Percentiles rank a stretch among this genome's conserved stretches.
These are phyloP conservation scores for Vinca major DNA, from an alignment of 305 asterid genomes.

Conservation along the genomic window DNA sequence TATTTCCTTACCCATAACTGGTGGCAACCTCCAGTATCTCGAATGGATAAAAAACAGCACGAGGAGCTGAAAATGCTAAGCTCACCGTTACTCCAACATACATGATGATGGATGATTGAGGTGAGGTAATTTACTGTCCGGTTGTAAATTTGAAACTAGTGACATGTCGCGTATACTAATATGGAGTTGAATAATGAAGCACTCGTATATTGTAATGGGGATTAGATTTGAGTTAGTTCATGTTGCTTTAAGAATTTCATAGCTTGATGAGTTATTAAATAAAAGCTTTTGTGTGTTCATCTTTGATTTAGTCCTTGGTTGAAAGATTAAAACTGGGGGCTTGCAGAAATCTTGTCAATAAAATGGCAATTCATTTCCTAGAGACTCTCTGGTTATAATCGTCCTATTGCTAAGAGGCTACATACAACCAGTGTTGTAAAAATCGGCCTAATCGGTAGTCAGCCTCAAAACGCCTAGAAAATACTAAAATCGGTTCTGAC, in stretches of 20 bases:
- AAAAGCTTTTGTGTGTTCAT: too few species aligned
- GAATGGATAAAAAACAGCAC: conserved; percentile 90
- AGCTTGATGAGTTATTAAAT: neutral
- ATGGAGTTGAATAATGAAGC: neutral
- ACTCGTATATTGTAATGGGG: neutral
- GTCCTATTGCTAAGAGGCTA: too few species aligned
- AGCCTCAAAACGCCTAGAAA: too few species aligned
- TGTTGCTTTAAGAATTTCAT: neutral
- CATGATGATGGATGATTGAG: neutral
- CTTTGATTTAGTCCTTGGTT: too few species aligned
- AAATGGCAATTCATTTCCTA: too few species aligned
- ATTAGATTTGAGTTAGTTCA: neutral
- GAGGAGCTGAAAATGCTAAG: conserved; percentile 27
- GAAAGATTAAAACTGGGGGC: too few species aligned
- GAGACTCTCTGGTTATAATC: too few species aligned
- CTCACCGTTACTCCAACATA: neutral
- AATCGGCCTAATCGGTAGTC: too few species aligned
- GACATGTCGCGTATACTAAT: neutral
- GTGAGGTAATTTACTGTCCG: neutral
- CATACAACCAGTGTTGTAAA: too few species aligned
- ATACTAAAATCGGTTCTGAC: too few species aligned
- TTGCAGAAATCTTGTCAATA: too few species aligned
- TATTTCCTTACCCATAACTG: conserved; percentile 79
- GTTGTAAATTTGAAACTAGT: neutral
- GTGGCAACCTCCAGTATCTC: conserved; percentile 66